Conservation (phyloP, 2,329 filamentous ascomycete genomes). For the Immersiporthe knoxdaviesiana region DNA sequence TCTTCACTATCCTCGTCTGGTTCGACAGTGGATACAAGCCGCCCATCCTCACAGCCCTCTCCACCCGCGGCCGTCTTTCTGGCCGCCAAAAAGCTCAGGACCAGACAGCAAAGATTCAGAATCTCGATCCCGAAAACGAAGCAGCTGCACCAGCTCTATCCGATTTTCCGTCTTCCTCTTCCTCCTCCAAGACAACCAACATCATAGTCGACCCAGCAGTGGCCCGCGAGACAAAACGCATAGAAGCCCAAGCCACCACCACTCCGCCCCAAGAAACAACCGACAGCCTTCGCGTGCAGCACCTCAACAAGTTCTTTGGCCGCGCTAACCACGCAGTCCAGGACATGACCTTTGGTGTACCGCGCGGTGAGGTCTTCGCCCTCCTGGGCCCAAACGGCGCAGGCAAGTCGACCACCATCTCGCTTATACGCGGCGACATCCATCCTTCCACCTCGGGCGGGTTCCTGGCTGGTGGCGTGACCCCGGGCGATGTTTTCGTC, state of each 20-base stretch:
- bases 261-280: conserved; percentile 40
- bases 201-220: conserved; percentile 59
- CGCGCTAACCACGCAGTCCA: conserved; percentile 59
- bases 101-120: background rate
- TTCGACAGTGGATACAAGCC: conserved; percentile 75
- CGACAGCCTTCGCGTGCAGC: conserved; percentile 76
- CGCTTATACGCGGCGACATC: conserved; percentile 85
- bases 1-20: conserved; percentile 77
- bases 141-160: conserved; percentile 18
- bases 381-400: conserved; percentile 89
- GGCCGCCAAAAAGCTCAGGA: conserved; percentile 32
- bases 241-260: conserved; percentile 52
- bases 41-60: conserved; percentile 51
- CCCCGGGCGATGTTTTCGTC: conserved; percentile 73
- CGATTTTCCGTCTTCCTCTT: background rate
- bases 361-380: conserved; percentile 81
- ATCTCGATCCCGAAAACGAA: conserved; percentile 22
- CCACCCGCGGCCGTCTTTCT: conserved; percentile 41
- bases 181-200: no score
- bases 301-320: conserved; percentile 80
- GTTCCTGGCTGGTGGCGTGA: background rate
- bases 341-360: conserved; percentile 82
- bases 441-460: conserved; percentile 66
- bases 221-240: conserved; percentile 64
- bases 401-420: conserved; percentile 89